A percentile compares a stretch with the other conserved stretches of the same genome.
These are phyloP conservation scores for Linum lewisii DNA, from an alignment of 345 rosid genomes.

Conservation along the genomic window DNA sequence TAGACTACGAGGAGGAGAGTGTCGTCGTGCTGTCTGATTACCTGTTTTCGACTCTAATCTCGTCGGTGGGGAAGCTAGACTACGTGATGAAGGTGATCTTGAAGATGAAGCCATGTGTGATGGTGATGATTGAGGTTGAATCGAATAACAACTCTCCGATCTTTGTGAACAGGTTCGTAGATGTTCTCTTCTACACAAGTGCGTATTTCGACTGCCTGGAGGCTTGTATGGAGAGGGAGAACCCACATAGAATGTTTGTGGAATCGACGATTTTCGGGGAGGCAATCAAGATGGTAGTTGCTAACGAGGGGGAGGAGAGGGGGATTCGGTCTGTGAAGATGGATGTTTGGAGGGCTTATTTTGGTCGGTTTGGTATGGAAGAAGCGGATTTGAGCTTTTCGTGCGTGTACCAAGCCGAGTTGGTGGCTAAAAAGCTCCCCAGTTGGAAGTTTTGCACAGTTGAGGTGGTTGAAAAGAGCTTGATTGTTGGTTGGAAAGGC, in stretches of 20 bases:
- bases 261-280: constrained; percentile 22
- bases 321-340: constrained; percentile 26
- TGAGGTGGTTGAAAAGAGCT: constrained; percentile 23
- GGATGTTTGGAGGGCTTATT: constrained; percentile 39
- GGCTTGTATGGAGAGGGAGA: constrained; percentile 19
- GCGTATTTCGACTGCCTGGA: constrained; percentile 37
- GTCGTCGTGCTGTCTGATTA: constrained; percentile 20
- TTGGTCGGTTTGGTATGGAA: constrained; percentile 28
- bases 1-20: constrained; percentile 22
- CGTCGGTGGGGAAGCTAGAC: constrained; percentile 24
- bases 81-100: constrained; percentile 25
- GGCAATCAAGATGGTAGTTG: constrained; percentile 27
- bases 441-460: constrained; percentile 30
- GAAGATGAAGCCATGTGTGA: constrained; percentile 25
- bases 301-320: constrained; percentile 35
- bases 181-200: constrained; percentile 30
- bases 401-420: constrained; percentile 31
- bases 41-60: constrained; percentile 13
- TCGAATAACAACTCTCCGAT: constrained; percentile 32
- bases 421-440: constrained; percentile 17
- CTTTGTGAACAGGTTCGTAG: constrained; percentile 35
- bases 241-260: constrained; percentile 13
- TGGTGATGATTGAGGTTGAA: constrained; percentile 35
- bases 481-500: constrained; percentile 41
- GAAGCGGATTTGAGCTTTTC: constrained; percentile 32